Percentiles rank a stretch among this genome's conserved stretches.
phyloP scores from a whole-genome alignment of 192 early-diverging fungal species.

The Coemansia sp. region DNA sequence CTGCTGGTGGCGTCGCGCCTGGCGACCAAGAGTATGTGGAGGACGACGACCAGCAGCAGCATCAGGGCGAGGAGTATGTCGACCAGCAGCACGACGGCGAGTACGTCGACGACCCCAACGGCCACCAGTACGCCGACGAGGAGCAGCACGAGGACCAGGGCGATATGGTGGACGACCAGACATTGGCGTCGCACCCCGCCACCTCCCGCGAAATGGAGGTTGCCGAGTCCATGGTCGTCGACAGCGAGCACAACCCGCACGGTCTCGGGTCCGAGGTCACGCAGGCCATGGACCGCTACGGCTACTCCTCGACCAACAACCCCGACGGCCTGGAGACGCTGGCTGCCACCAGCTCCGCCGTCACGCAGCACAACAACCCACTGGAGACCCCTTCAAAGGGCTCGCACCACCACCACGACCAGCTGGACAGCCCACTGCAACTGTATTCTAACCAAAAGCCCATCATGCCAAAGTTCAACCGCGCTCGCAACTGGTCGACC shows the following conservation, averaged over 20 bases:
- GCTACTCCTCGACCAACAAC: constrained; percentile 23
- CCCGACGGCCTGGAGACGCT: constrained; percentile 54
- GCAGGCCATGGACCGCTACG: constrained; percentile 49
- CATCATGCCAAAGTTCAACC: constrained; percentile 57
- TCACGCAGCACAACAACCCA: constrained; percentile 22
- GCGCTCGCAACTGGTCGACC: constrained; percentile 54
- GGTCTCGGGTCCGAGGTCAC: constrained; percentile 30
- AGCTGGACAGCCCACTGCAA: constrained; percentile 21
- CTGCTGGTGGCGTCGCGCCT: constrained; percentile 4
- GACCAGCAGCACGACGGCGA: constrained; percentile 23
- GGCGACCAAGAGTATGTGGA: constrained; percentile 31
- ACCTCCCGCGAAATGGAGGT: constrained; percentile 50
- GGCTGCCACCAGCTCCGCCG: constrained; percentile 53
- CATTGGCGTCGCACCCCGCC: constrained; percentile 46
- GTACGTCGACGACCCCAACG: constrained; percentile 30
- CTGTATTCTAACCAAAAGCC: constrained; percentile 48
- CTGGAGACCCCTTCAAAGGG: constrained; percentile 24
- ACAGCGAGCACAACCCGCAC: constrained; percentile 26
- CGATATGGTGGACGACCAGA: constrained; percentile 45
- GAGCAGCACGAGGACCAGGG: constrained; percentile 13
- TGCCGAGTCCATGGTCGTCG: constrained; percentile 41
- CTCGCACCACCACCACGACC: constrained; percentile 12
- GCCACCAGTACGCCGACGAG: constrained; percentile 27
- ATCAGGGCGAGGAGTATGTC: constrained; percentile 28
- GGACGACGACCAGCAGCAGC: too few species aligned